These are phyloP conservation scores for Acorus gramineus DNA, from an alignment of 106 monocot genomes.

Conservation along the genomic window DNA sequence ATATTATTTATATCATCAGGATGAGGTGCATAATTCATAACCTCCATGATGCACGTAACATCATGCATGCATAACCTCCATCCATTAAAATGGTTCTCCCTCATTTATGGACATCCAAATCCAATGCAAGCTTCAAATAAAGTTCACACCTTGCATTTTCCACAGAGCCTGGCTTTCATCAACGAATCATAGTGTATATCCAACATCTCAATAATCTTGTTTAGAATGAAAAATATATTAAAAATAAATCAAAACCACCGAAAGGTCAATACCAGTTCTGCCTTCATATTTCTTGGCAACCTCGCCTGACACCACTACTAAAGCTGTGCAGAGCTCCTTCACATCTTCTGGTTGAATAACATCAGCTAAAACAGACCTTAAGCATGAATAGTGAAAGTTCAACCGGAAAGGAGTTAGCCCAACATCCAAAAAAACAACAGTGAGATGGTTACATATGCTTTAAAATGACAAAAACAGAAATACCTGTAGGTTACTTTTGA, in stretches of 20 bases:
- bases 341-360: slow-evolving; percentile 71
- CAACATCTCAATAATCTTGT: too few species aligned
- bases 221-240: too few species aligned
- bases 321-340: slow-evolving; percentile 84
- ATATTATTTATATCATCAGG: too few species aligned
- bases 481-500: slow-evolving; percentile 80
- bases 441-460: not conserved
- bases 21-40: too few species aligned
- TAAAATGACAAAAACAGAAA: slow-evolving; percentile 5
- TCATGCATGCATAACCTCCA: too few species aligned
- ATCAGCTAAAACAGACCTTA: slow-evolving; percentile 79
- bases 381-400: slow-evolving; percentile 4
- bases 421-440: not conserved
- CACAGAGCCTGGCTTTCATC: too few species aligned
- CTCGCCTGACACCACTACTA: slow-evolving; percentile 66
- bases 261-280: slow-evolving; percentile 9
- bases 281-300: slow-evolving; percentile 45
- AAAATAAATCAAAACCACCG: not conserved
- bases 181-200: too few species aligned
- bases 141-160: too few species aligned
- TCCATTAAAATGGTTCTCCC: too few species aligned
- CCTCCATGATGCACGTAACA: too few species aligned
- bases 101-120: too few species aligned
- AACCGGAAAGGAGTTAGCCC: not conserved
- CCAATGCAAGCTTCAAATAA: too few species aligned